A percentile compares a stretch with the other conserved stretches of the same genome.
phyloP scores from a whole-genome alignment of 2,329 filamentous ascomycete genomes.

The Zymoseptoria passerinii region DNA sequence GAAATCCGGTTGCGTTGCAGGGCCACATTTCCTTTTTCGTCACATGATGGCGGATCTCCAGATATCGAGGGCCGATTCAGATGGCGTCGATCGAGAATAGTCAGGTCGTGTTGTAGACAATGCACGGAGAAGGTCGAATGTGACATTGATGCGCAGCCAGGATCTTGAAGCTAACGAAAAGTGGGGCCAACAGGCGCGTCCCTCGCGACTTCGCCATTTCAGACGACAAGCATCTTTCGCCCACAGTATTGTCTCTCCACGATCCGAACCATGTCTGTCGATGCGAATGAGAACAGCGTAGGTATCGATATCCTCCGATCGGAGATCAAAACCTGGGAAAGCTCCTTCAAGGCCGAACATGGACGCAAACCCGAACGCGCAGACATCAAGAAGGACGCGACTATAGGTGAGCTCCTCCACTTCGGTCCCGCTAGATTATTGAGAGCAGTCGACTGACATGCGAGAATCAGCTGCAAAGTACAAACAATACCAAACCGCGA shows the following conservation, averaged over 20 bases:
- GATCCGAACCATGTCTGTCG: constrained; percentile 7
- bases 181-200: not conserved
- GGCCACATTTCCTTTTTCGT: no score
- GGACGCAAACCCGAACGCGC: constrained; percentile 58
- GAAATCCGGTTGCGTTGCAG: no score
- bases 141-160: not conserved
- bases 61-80: no score
- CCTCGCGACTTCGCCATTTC: not conserved
- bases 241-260: not conserved
- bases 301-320: constrained; percentile 43
- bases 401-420: constrained; percentile 52
- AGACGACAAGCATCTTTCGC: not conserved
- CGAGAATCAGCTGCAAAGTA: constrained; percentile 56
- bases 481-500: constrained; percentile 64
- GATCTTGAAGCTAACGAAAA: not conserved
- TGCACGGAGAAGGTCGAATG: no score
- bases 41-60: no score
- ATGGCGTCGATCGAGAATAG: no score
- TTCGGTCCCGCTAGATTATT: constrained; percentile 2
- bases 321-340: constrained; percentile 69
- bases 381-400: constrained; percentile 67
- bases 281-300: constrained; percentile 7
- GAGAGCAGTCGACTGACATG: not conserved
- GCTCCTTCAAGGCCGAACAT: constrained; percentile 54
- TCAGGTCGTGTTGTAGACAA: no score